Percentiles rank a stretch among this genome's conserved stretches.
Evolutionary conservation across 2,329 filamentous ascomycete species (phyloP).

Genomic region (Aspergillaceae sp.): DNA sequence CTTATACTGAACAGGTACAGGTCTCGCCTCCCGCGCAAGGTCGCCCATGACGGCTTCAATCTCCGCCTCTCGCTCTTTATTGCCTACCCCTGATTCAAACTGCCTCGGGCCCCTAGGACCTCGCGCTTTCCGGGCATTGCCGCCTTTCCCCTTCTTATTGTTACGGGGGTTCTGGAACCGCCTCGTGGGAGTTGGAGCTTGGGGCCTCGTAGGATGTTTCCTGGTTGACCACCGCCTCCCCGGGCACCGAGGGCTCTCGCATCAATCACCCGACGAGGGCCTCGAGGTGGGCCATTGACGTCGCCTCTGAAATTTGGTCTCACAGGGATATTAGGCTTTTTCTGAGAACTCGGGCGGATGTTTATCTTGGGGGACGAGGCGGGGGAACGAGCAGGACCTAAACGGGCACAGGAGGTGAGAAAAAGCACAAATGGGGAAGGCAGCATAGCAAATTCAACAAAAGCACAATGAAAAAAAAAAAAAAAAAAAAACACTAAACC

Average conservation of each 20-base stretch:
- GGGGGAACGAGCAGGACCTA: conserved; percentile 1
- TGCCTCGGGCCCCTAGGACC: conserved; percentile 6
- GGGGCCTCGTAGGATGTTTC: conserved; percentile 24
- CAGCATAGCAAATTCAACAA: too few species aligned
- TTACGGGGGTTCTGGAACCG: conserved; percentile 5
- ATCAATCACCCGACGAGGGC: conserved; percentile 24
- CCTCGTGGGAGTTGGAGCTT: conserved; percentile 15
- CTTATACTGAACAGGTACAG: conserved; percentile 27
- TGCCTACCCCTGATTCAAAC: conserved; percentile 17
- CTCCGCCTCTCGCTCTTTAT: conserved; percentile 14
- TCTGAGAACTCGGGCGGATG: neutral
- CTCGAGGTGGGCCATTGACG: conserved; percentile 10
- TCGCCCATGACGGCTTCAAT: conserved; percentile 24
- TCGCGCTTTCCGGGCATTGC: conserved; percentile 8
- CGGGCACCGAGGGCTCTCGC: conserved; percentile 29
- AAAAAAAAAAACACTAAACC: neutral
- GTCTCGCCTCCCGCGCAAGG: conserved; percentile 20
- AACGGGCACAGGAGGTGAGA: neutral
- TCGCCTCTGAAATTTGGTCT: conserved; percentile 11
- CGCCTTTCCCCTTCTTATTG: conserved; percentile 4
- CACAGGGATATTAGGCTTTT: conserved; percentile 4
- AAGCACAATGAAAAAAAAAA: neutral
- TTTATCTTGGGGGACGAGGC: neutral
- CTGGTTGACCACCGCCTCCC: conserved; percentile 9
- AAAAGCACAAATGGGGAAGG: neutral